A percentile compares a stretch with the other conserved stretches of the same genome.
Evolutionary conservation across 192 early-diverging fungal species (phyloP).

Genomic region (Glomus cerebriforme): DNA sequence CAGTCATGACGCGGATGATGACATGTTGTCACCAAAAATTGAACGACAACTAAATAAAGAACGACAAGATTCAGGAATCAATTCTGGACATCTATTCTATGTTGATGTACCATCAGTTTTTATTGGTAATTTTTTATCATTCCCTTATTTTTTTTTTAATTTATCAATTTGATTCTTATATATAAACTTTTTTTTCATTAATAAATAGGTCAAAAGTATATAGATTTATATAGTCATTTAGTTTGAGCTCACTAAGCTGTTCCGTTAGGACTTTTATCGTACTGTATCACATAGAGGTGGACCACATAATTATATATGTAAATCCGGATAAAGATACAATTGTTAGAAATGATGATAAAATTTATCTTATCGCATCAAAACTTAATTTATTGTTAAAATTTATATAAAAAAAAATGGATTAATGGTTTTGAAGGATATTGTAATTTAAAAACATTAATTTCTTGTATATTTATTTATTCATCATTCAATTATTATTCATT

Average conservation of each 20-base stretch:
- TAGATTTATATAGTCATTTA: slow-evolving; percentile 27
- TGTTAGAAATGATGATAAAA: slow-evolving; percentile 57
- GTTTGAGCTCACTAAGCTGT: slow-evolving; percentile 52
- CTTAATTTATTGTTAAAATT: no score
- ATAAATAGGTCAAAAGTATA: neutral
- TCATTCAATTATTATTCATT: no score
- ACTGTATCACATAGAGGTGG: slow-evolving; percentile 47
- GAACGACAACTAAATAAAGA: neutral
- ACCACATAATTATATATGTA: slow-evolving; percentile 60
- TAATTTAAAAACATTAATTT: no score
- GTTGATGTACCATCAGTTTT: neutral
- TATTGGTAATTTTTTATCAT: neutral
- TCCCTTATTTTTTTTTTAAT: no score
- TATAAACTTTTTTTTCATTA: neutral
- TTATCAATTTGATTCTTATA: neutral
- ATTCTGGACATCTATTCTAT: neutral
- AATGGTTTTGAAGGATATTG: no score
- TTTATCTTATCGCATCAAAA: slow-evolving; percentile 53
- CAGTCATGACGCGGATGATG: neutral
- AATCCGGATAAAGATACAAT: slow-evolving; percentile 56
- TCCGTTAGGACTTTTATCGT: slow-evolving; percentile 67
- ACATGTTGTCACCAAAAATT: neutral
- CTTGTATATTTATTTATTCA: no score
- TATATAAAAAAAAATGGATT: no score
- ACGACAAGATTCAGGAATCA: neutral